These are phyloP conservation scores for Leucocoprinus birnbaumii DNA, from an alignment of 768 basidiomycete genomes.

Conservation along the genomic window DNA sequence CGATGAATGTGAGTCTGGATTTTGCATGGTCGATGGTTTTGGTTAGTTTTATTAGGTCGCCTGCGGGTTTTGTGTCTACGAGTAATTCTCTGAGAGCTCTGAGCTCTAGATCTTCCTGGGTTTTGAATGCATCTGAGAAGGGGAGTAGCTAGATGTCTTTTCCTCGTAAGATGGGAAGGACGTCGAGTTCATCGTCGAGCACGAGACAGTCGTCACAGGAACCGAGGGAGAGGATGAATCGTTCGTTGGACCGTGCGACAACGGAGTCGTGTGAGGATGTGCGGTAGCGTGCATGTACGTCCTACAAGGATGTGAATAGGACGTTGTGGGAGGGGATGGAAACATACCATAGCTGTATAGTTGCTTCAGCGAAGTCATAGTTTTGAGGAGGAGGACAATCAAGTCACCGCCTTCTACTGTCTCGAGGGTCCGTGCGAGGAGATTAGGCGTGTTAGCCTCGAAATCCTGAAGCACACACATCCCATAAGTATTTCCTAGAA, in stretches of 20 bases:
- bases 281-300: constrained; percentile 92
- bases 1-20: constrained; percentile 91
- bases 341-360: constrained; percentile 78
- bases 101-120: constrained; percentile 59
- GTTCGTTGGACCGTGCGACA: constrained; percentile 95
- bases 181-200: constrained; percentile 96
- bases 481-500: constrained; percentile 95
- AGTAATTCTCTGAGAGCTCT: constrained; percentile 76
- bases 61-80: constrained; percentile 80
- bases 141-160: constrained; percentile 83
- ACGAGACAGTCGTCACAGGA: constrained; percentile 91
- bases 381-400: constrained; percentile 87
- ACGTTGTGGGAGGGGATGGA: not conserved
- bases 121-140: constrained; percentile 23
- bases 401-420: constrained; percentile 96
- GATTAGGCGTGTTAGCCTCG: constrained; percentile 95
- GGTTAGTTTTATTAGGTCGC: constrained; percentile 85
- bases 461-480: constrained; percentile 98
- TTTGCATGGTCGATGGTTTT: constrained; percentile 95
- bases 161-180: constrained; percentile 91
- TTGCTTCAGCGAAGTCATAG: constrained; percentile 90
- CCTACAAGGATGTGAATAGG: constrained; percentile 42
- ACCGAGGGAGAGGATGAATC: constrained; percentile 96
- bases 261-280: constrained; percentile 89
- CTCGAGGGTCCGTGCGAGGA: constrained; percentile 95